Conservation (phyloP, 257 asterid genomes). For the Fraxinus americana region DNA sequence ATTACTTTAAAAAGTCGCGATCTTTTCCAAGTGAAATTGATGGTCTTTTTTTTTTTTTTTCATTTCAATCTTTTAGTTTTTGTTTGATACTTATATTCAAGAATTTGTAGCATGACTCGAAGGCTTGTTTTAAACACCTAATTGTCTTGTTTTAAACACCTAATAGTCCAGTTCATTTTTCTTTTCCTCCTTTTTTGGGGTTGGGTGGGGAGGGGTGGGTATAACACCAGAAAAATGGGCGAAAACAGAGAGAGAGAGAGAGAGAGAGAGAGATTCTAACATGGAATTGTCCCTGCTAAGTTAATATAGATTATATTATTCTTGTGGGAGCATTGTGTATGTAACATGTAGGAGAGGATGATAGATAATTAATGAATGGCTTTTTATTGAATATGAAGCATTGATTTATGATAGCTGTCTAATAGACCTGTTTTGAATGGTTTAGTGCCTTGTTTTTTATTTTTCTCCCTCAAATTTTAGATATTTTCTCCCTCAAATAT, state of each 20-base stretch:
- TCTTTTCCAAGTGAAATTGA: slow-evolving; percentile 2
- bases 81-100: not conserved
- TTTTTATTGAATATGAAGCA: not conserved
- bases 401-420: not conserved
- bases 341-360: slow-evolving; percentile 8
- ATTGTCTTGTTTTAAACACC: slow-evolving; percentile 16
- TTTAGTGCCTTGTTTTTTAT: not conserved
- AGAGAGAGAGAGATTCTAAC: not conserved
- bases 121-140: slow-evolving; percentile 16
- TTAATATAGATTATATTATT: slow-evolving; percentile 10
- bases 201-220: slow-evolving; percentile 3
- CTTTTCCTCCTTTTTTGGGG: slow-evolving; percentile 3
- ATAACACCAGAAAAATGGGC: not conserved
- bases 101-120: not conserved
- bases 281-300: not conserved
- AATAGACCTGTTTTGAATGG: not conserved
- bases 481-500: not conserved
- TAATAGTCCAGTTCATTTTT: slow-evolving; percentile 13
- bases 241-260: not conserved
- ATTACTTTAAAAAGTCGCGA: slow-evolving; percentile 20
- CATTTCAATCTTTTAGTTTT: not conserved
- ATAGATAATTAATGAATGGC: not conserved
- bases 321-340: slow-evolving; percentile 11
- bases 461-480: not conserved
- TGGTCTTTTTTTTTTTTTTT: slow-evolving; percentile 1